Conservation (phyloP, 768 basidiomycete species). For the Fibroporia radiculosa region DNA sequence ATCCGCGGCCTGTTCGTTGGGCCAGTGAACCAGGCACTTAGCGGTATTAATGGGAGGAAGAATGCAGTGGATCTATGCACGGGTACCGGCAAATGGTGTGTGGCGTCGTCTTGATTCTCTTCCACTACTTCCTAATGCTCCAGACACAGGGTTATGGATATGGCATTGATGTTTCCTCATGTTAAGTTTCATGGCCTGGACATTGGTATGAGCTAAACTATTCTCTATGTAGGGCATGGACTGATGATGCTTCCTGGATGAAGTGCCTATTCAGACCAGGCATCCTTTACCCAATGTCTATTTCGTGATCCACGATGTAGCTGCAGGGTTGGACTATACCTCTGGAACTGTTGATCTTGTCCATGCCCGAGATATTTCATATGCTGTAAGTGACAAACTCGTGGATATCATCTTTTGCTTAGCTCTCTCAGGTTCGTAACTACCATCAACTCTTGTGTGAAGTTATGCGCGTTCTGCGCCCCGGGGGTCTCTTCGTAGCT, state of each 20-base stretch:
- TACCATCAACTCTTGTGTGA: conserved; percentile 49
- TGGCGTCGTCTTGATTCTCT: conserved; percentile 17
- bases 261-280: conserved; percentile 67
- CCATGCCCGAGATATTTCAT: conserved; percentile 51
- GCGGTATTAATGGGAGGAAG: conserved; percentile 31
- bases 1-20: conserved; percentile 53
- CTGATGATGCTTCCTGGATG: not conserved
- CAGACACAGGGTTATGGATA: conserved; percentile 57
- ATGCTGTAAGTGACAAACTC: conserved; percentile 51
- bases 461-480: conserved; percentile 54
- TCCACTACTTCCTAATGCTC: not conserved
- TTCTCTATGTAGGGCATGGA: not conserved
- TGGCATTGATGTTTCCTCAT: conserved; percentile 58
- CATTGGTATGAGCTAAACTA: conserved; percentile 46
- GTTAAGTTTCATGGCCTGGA: conserved; percentile 66
- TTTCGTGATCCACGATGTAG: conserved; percentile 64
- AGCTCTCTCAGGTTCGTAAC: conserved; percentile 39
- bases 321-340: conserved; percentile 40
- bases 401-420: not conserved
- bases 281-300: conserved; percentile 52
- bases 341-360: conserved; percentile 57
- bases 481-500: conserved; percentile 64
- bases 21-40: conserved; percentile 49
- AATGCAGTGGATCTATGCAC: conserved; percentile 70
- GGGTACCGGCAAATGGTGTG: conserved; percentile 68